These are phyloP conservation scores for Luffa acutangula DNA, from an alignment of 306 rosid species.

Conservation along the genomic window DNA sequence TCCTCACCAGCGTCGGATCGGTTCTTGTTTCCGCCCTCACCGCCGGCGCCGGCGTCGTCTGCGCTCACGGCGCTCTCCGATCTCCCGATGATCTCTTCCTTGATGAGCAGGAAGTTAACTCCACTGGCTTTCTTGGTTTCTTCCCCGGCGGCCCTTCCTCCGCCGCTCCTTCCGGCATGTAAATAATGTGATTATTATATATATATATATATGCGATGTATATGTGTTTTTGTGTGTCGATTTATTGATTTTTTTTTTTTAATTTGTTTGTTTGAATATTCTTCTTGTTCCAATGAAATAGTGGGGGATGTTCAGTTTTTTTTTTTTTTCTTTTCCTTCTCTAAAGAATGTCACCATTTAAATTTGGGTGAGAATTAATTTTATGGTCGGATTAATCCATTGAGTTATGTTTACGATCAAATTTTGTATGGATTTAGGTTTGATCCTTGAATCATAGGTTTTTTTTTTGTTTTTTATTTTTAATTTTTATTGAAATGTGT, in stretches of 20 bases:
- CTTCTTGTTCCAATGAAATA: not conserved
- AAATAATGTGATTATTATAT: not conserved
- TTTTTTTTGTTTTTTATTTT: too few relatives aligned
- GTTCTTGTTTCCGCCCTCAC: conserved; percentile 56
- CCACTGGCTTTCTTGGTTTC: conserved; percentile 57
- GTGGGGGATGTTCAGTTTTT: not conserved
- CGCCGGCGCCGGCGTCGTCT: conserved; percentile 48
- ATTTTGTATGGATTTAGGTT: too few relatives aligned
- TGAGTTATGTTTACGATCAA: too few relatives aligned
- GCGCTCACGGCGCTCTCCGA: conserved; percentile 73
- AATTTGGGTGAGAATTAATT: not conserved
- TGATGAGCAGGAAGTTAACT: conserved; percentile 48
- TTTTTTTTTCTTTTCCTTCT: too few relatives aligned
- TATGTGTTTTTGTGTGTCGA: not conserved
- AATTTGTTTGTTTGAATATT: not conserved
- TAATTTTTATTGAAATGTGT: too few relatives aligned
- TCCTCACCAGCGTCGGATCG: conserved; percentile 85
- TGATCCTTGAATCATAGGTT: too few relatives aligned
- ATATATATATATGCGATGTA: not conserved
- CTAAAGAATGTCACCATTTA: not conserved
- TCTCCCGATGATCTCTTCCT: conserved; percentile 84
- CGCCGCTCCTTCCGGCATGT: conserved; percentile 40
- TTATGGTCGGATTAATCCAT: too few relatives aligned
- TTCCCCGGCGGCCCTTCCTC: conserved; percentile 41
- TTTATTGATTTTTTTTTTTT: not conserved